Conservation (phyloP, 139 green algal species). For the Volvox africanus region DNA sequence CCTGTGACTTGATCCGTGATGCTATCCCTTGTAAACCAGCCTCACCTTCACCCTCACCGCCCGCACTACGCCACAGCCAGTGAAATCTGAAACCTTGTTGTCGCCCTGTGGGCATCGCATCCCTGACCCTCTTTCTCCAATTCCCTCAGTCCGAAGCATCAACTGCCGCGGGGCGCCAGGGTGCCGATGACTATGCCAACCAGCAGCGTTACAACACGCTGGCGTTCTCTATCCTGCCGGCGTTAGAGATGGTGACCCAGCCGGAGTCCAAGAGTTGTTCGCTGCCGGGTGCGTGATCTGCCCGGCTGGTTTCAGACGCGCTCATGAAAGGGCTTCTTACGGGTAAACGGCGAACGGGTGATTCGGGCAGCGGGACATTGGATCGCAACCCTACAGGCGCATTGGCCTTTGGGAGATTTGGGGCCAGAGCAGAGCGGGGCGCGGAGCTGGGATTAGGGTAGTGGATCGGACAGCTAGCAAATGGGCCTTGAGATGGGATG, state of each 20-base stretch:
- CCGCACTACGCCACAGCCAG: too few species aligned
- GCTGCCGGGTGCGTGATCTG: constrained; percentile 7
- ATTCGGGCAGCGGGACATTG: too few species aligned
- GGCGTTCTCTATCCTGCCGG: constrained; percentile 39
- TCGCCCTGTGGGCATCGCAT: too few species aligned
- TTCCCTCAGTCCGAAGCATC: neutral
- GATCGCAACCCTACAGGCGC: neutral
- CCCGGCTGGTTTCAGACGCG: neutral
- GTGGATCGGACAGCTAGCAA: neutral
- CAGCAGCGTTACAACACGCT: constrained; percentile 43
- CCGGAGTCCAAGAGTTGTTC: neutral
- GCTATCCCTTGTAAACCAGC: too few species aligned
- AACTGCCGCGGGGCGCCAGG: neutral
- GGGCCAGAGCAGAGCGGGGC: neutral
- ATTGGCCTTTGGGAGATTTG: neutral
- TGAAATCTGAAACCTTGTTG: too few species aligned
- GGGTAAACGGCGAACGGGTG: neutral
- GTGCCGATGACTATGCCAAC: neutral
- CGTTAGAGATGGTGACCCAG: neutral
- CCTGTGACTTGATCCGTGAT: too few species aligned
- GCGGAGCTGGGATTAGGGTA: neutral
- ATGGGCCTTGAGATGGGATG: neutral
- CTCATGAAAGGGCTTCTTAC: neutral
- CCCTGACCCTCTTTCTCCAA: too few species aligned
- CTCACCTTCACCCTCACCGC: too few species aligned